A percentile compares a stretch with the other conserved stretches of the same genome.
phyloP scores from a whole-genome alignment of 2,329 filamentous ascomycete species.

The Chaetomium strumarium region DNA sequence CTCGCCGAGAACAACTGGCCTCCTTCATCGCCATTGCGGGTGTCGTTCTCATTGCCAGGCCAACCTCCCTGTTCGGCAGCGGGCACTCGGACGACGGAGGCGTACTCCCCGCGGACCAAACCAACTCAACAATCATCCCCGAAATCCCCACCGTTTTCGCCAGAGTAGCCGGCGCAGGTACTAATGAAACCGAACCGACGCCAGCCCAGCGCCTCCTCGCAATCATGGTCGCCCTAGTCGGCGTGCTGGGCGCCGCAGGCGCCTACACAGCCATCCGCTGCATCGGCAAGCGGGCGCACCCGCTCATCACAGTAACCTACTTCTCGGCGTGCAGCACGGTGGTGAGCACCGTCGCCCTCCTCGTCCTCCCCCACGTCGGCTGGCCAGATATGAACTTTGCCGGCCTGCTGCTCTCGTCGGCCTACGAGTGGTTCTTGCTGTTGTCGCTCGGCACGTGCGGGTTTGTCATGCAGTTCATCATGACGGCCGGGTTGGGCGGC shows the following conservation, averaged over 20 bases:
- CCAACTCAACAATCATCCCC: not conserved
- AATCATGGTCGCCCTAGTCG: conserved; percentile 65
- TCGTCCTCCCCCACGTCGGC: conserved; percentile 40
- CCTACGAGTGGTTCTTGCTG: conserved; percentile 60
- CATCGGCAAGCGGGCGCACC: conserved; percentile 74
- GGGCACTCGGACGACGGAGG: not conserved
- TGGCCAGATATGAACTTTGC: conserved; percentile 39
- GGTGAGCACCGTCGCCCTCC: conserved; percentile 58
- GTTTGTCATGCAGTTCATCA: conserved; percentile 79
- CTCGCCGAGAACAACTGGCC: conserved; percentile 68
- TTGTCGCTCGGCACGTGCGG: conserved; percentile 65
- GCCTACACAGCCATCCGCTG: conserved; percentile 72
- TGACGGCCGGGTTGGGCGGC: conserved; percentile 70
- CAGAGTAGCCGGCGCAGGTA: conserved; percentile 25
- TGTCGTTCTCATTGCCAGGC: conserved; percentile 77
- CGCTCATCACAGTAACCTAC: conserved; percentile 81
- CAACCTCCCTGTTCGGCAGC: conserved; percentile 38
- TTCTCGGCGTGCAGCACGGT: conserved; percentile 67
- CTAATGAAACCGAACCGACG: conserved; percentile 34
- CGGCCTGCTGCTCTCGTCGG: conserved; percentile 31
- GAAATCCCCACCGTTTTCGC: not conserved
- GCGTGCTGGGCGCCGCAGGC: conserved; percentile 68
- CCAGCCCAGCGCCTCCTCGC: conserved; percentile 62
- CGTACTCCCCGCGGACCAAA: not conserved
- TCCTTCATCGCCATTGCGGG: conserved; percentile 69